Evolutionary conservation across 2,329 filamentous ascomycete genomes (phyloP), one percentile per base, ranked within the genome.

Genomic region (Alternaria solani): DNA sequence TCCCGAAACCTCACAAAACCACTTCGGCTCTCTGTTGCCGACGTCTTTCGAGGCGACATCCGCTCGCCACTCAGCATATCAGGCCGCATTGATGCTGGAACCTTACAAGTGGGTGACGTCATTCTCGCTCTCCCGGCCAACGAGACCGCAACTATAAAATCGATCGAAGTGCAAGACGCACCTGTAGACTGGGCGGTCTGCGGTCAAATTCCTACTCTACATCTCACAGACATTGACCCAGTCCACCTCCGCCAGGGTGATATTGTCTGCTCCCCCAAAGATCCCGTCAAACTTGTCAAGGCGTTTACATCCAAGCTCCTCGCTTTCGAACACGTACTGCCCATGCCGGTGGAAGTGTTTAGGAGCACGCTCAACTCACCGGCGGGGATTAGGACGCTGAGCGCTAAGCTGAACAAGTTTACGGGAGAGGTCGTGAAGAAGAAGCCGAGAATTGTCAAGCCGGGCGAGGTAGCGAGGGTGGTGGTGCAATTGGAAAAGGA

Each of bases 271-370:
- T 85, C 87, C 48, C 84, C 88, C 0, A 83, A 84, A 1, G 80
- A 85, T 1, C 90, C 93, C 0, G 89, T 97, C 34, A 80, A 83
- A 26, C 91, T 90, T 60, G 83, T 92, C 59, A 90, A 90, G 58
- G 86, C 83, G 0, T 94, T 98, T 70, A 92, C 87, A 2, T 88
- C 91, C 62, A 96, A 96, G 78, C 88, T 95, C 11, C 85, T 97
- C 57, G 93, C 94, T 0, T 96, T 98, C 71, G 93, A 97, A 62
- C 90, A 94, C 64, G 80, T 99, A 16, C 90, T 94, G 79, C 94
- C 94, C 0, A 95, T 94, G 87, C 87, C 88, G 25, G 87, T 98
- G 9, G 94, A 98, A 72, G 88, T 99, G 8, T 94, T 97, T 76
- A 85, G 93, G 20, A 95, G 95, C 0, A 86, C 93, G 8, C 80